These are phyloP conservation scores for Aspergillus tubingensis DNA, from an alignment of 2,329 filamentous ascomycete species.

Conservation along the genomic window DNA sequence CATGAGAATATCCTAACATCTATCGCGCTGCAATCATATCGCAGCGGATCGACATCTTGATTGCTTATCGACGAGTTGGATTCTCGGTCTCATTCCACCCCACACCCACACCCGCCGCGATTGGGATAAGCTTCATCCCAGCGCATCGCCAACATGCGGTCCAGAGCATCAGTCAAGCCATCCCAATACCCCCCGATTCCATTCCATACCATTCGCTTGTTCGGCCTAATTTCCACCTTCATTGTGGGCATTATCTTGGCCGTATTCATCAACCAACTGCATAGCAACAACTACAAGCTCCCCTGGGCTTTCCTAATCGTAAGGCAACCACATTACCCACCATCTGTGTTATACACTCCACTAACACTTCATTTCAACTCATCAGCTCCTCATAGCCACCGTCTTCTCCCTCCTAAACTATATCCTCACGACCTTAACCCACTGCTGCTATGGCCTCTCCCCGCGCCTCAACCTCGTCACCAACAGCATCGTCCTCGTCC, in stretches of 20 bases:
- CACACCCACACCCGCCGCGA: not conserved
- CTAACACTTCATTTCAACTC: constrained; percentile 2
- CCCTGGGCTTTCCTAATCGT: constrained; percentile 64
- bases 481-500: constrained; percentile 51
- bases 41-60: not conserved
- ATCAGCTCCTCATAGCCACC: constrained; percentile 54
- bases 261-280: constrained; percentile 59
- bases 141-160: constrained; percentile 29
- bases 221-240: constrained; percentile 53
- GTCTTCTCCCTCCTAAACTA: constrained; percentile 55
- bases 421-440: constrained; percentile 51
- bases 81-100: constrained; percentile 1
- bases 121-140: not conserved
- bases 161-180: constrained; percentile 33
- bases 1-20: constrained; percentile 1
- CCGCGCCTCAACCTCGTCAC: constrained; percentile 53
- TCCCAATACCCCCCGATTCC: constrained; percentile 44
- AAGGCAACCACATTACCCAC: constrained; percentile 25
- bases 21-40: not conserved
- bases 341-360: not conserved
- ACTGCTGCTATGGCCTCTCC: constrained; percentile 55
- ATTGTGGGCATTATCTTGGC: constrained; percentile 57
- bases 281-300: constrained; percentile 52
- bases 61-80: not conserved
- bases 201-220: constrained; percentile 43